Evolutionary conservation across 768 basidiomycete genomes (phyloP), one percentile per base, ranked within the genome.

Genomic region (Rhodotorula diobovata): DNA sequence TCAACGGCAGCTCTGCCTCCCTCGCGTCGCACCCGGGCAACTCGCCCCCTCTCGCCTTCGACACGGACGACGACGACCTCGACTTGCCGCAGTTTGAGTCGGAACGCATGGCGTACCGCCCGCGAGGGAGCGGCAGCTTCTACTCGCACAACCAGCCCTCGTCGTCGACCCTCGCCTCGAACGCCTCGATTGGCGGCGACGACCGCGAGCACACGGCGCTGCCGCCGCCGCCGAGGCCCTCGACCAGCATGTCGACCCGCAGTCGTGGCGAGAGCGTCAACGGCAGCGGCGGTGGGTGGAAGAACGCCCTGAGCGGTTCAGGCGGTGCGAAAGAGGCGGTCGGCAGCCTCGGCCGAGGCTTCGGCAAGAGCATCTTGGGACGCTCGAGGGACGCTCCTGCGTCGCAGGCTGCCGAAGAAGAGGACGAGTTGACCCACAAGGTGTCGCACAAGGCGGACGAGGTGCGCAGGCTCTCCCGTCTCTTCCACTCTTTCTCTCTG

Each of bases 241-340:
- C 56, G 16, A 71, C 70, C 4, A 54, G 61, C 37, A 67, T 71
- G 66, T 71, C 70, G 56, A 55, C 55, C 7, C 57, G 70, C n/a
- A 61, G 66, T 28, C 55, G 70, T 16, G 50, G 54, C 8, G 39
- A 61, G 23, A 41, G 51, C 34, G 15, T 35, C 14, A 39, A 15
- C 30, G n/a, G n/a, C 16, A 12, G 41, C 41, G 45, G 54, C 2
- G 54, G n/a, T 0, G 70, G 61, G 6, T 63, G 61, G 70, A 59
- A 58, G 32, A 48, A 30, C 34, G 48, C 61, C 1, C 41, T 67
- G 4, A n/a, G 53, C 12, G 61, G 65, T 9, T 4, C 50, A 51
- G 63, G 34, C 43, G 35, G 20, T 4, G 39, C 43, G 0, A 51
- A 21, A 30, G 43, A 57, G 34, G 34, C 34, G 14, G 25, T 43